A percentile compares a stretch with the other conserved stretches of the same genome.
Evolutionary conservation across 371 early-diverging fungal genomes (phyloP).

Genomic region (Homolaphlyctis polyrhiza): DNA sequence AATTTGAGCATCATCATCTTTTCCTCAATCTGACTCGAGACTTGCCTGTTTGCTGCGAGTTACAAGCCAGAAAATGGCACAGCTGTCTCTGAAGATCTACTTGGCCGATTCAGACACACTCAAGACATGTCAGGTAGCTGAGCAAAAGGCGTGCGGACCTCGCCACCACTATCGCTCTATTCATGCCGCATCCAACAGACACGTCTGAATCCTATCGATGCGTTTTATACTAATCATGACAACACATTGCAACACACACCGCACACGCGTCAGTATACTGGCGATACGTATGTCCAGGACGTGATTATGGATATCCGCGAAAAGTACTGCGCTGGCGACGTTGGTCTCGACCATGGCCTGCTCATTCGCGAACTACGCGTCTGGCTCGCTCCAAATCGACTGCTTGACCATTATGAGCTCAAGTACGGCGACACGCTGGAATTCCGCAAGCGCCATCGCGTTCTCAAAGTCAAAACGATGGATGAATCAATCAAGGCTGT

Average conservation of each 20-base stretch:
- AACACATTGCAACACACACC: background rate
- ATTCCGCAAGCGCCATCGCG: constrained; percentile 50
- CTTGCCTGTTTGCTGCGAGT: too few species aligned
- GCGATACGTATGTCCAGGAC: constrained; percentile 43
- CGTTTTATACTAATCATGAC: too few species aligned
- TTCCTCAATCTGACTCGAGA: too few species aligned
- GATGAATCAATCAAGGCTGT: constrained; percentile 48
- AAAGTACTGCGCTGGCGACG: constrained; percentile 36
- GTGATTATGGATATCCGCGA: constrained; percentile 44
- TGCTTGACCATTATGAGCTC: constrained; percentile 50
- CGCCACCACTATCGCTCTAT: too few species aligned
- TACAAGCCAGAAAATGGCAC: too few species aligned
- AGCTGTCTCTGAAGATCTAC: constrained; percentile 4
- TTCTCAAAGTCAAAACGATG: constrained; percentile 40
- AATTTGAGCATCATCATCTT: too few species aligned
- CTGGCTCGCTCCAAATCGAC: constrained; percentile 42
- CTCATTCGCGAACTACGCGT: constrained; percentile 38
- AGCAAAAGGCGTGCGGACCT: background rate
- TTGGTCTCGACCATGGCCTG: constrained; percentile 45
- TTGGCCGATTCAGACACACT: constrained; percentile 1
- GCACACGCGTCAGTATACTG: constrained; percentile 24
- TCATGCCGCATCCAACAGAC: too few species aligned
- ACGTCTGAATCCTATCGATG: too few species aligned
- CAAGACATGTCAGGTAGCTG: constrained; percentile 4
- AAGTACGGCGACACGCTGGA: constrained; percentile 44